A percentile compares a stretch with the other conserved stretches of the same genome.
Evolutionary conservation across 169 alveolate species (phyloP).

Genomic region (Eimeria acervulina): DNA sequence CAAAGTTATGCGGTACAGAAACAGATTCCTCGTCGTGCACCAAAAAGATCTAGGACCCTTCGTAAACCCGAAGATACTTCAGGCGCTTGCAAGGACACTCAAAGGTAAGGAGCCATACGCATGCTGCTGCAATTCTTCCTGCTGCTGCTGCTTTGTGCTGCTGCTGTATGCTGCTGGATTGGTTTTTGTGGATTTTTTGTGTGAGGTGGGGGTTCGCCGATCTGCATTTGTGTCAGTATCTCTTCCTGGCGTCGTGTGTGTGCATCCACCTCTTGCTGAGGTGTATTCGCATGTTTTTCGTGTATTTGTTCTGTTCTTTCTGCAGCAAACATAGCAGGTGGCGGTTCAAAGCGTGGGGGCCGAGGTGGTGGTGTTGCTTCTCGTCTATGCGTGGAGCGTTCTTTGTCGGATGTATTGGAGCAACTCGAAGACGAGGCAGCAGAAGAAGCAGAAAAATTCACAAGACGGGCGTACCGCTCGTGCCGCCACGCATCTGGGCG

Average conservation of each 20-base stretch:
- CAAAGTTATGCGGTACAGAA: constrained; percentile 67
- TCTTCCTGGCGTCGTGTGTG: too few species aligned
- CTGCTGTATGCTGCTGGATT: too few species aligned
- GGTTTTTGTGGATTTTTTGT: too few species aligned
- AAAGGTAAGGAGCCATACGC: too few species aligned
- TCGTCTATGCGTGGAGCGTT: constrained; percentile 78
- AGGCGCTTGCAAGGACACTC: constrained; percentile 63
- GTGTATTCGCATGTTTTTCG: neutral
- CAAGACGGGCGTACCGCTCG: constrained; percentile 88
- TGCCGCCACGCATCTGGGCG: constrained; percentile 88
- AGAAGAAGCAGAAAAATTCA: constrained; percentile 63
- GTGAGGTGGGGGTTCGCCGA: too few species aligned
- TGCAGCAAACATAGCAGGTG: constrained; percentile 21
- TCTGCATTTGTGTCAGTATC: too few species aligned
- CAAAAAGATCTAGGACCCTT: constrained; percentile 80
- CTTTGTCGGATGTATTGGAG: constrained; percentile 67
- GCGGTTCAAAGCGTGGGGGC: constrained; percentile 2
- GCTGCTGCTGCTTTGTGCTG: too few species aligned
- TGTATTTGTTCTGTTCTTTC: neutral
- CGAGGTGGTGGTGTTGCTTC: constrained; percentile 37
- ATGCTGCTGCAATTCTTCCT: too few species aligned
- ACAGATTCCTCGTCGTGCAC: constrained; percentile 78
- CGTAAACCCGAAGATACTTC: constrained; percentile 65
- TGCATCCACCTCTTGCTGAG: too few species aligned
- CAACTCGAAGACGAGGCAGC: constrained; percentile 77